Evolutionary conservation across 768 basidiomycete genomes (phyloP).

Genomic region (Rhodotorula diobovata): DNA sequence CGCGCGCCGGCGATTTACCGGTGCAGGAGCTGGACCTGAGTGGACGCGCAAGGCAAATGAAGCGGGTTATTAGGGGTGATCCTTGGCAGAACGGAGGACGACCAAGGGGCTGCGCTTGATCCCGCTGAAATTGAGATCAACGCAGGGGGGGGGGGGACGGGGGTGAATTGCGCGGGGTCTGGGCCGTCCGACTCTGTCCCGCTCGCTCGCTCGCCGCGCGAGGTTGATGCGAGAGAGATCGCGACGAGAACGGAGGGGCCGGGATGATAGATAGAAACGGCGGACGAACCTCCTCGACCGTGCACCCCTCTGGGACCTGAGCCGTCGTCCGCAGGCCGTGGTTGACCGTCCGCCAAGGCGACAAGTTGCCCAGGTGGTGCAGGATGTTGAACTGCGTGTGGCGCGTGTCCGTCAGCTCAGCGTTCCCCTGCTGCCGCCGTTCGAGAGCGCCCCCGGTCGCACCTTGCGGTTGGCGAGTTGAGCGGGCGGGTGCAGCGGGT

Average conservation of each 20-base stretch:
- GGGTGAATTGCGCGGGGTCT: too few species aligned
- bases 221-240: not conserved
- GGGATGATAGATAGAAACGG: too few species aligned
- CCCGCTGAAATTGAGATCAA: too few species aligned
- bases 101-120: too few species aligned
- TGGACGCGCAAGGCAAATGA: not conserved
- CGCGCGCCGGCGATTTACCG: too few species aligned
- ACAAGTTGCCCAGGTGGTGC: constrained; percentile 31
- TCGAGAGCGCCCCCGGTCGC: too few species aligned
- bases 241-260: not conserved
- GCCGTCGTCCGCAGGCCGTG: constrained; percentile 21
- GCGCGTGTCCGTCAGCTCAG: not conserved
- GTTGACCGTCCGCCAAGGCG: constrained; percentile 32
- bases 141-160: too few species aligned
- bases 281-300: constrained; percentile 30
- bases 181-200: too few species aligned
- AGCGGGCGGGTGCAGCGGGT: constrained; percentile 22
- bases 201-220: too few species aligned
- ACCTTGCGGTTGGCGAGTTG: not conserved
- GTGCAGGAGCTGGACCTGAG: constrained; percentile 38
- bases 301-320: constrained; percentile 20
- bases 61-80: too few species aligned
- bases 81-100: too few species aligned
- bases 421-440: too few species aligned
- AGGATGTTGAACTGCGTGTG: constrained; percentile 27